Conservation (phyloP, 768 basidiomycete genomes). For the Heimioporus sp. region DNA sequence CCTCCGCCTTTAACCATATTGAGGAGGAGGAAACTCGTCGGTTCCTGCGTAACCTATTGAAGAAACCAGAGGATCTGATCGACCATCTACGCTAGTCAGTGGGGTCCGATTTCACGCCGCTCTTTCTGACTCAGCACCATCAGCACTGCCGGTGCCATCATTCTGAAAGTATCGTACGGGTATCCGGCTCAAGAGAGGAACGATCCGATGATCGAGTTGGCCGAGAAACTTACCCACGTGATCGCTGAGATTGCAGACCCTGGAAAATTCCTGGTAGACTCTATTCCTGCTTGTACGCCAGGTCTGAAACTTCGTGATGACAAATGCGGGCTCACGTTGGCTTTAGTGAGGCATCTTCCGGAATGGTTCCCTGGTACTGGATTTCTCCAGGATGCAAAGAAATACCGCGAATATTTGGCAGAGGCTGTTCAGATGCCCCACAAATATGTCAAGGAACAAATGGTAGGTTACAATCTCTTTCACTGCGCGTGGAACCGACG, state of each 20-base stretch:
- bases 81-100: slow-evolving; percentile 23
- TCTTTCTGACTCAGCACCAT: no score
- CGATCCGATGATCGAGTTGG: slow-evolving; percentile 36
- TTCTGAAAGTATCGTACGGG: slow-evolving; percentile 42
- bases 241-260: slow-evolving; percentile 6
- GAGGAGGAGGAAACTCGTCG: slow-evolving; percentile 15
- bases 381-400: slow-evolving; percentile 32
- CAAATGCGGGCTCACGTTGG: background rate
- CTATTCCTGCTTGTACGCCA: slow-evolving; percentile 17
- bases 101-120: background rate
- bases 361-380: slow-evolving; percentile 36
- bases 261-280: slow-evolving; percentile 21
- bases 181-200: slow-evolving; percentile 34
- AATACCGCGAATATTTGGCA: slow-evolving; percentile 25
- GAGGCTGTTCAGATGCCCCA: slow-evolving; percentile 45
- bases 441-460: slow-evolving; percentile 42
- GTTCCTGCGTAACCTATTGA: slow-evolving; percentile 18
- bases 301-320: background rate
- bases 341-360: slow-evolving; percentile 28
- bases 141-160: slow-evolving; percentile 22
- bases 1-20: slow-evolving; percentile 11
- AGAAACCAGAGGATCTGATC: slow-evolving; percentile 13
- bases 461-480: slow-evolving; percentile 35
- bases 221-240: slow-evolving; percentile 19
- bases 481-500: background rate